Evolutionary conservation across 2,329 filamentous ascomycete genomes (phyloP), one percentile per base, ranked within the genome.

Genomic region (Nemania serpens): DNA sequence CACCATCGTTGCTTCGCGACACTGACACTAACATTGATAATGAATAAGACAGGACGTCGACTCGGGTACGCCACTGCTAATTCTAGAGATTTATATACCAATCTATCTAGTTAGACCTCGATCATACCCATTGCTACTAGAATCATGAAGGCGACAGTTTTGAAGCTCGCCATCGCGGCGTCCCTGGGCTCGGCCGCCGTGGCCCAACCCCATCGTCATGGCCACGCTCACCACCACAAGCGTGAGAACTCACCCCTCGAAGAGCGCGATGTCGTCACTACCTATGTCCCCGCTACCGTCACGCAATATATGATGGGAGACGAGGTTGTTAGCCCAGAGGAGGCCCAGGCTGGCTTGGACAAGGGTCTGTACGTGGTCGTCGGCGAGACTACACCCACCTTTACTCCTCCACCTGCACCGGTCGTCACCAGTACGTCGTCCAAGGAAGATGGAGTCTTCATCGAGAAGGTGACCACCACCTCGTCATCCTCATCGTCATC

Each of bases 291-390:
- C 43, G 82, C 88, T 34, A 88, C 86, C 53, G 84, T 88, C 68
- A 85, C 88, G 58, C 83, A 89, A 58, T 97, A 93, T 77, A 82
- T 89, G 73, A 79, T 93, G 55, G 85, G 89, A 62, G 89, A 88
- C 62, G 69, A 87, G 71, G 65, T 78, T 36, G 82, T 96, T 68
- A 79, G 81, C 55, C 77, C 83, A 62, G 76, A 83, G 0, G 84
- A 92, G 62, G 92, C 92, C 55, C 83, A 89, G 77, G 74, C 84
- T 57, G 91, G 92, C 66, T 82, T 98, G 68, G 78, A 83, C 59
- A 84, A 88, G 63, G 90, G 92, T 54, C 83, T 85, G 48, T 95
- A 87, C 79, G 81, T 89, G 48, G 79, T 90, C 50, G 79, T 89
- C 47, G 84, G 86, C 66, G 84, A 86, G 72, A 79, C 82, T 46